A percentile compares a stretch with the other conserved stretches of the same genome.
These are phyloP conservation scores for Penicillium antarcticum DNA, from an alignment of 495 filamentous ascomycete species.

Conservation along the genomic window DNA sequence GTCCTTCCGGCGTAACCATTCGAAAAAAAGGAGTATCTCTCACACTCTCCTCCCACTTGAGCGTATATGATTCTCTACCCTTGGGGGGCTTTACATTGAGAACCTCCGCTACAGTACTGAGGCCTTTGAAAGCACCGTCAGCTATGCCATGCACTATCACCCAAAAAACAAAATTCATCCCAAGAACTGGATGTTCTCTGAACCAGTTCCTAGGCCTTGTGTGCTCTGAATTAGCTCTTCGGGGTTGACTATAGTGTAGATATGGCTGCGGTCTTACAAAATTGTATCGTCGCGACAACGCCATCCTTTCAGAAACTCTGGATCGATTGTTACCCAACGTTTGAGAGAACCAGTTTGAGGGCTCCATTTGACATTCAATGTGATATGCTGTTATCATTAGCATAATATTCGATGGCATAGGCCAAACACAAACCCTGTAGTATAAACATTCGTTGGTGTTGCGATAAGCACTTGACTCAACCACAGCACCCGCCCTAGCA, in stretches of 20 bases:
- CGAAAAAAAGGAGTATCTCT: slow-evolving; percentile 10
- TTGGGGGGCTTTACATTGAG: slow-evolving; percentile 10
- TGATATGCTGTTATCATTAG: slow-evolving; percentile 14
- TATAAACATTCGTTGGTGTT: slow-evolving; percentile 21
- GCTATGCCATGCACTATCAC: slow-evolving; percentile 17
- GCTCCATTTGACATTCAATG: slow-evolving; percentile 16
- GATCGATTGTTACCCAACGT: slow-evolving; percentile 19
- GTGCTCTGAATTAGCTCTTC: neutral
- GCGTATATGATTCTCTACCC: slow-evolving; percentile 20
- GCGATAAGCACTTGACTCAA: slow-evolving; percentile 21
- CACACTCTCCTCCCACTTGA: slow-evolving; percentile 8
- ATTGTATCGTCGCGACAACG: slow-evolving; percentile 10
- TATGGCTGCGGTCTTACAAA: slow-evolving; percentile 8
- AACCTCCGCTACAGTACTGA: slow-evolving; percentile 14
- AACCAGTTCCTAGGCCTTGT: slow-evolving; percentile 20
- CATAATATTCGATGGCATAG: slow-evolving; percentile 12
- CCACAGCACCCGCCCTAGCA: slow-evolving; percentile 15
- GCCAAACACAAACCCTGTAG: slow-evolving; percentile 19
- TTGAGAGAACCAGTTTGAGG: slow-evolving; percentile 4
- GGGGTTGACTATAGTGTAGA: slow-evolving; percentile 5
- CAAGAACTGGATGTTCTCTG: slow-evolving; percentile 14
- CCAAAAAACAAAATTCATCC: slow-evolving; percentile 20
- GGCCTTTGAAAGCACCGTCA: slow-evolving; percentile 20
- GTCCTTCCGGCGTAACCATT: slow-evolving; percentile 8
- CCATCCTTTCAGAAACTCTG: slow-evolving; percentile 20